phyloP scores from a whole-genome alignment of 2,329 filamentous ascomycete species.

The Plectosphaerella plurivora region DNA sequence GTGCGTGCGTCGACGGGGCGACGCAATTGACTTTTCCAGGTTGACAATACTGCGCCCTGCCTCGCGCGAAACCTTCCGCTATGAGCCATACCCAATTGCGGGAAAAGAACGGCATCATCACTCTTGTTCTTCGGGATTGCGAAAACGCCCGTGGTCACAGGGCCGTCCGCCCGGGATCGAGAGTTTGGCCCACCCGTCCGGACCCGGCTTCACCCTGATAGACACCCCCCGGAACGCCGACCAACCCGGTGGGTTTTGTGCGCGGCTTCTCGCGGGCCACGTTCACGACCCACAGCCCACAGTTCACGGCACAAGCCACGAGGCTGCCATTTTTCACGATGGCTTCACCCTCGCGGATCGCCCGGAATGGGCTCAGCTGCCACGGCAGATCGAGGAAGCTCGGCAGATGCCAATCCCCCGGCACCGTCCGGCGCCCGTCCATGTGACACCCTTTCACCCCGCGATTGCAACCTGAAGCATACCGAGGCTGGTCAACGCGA shows the following conservation, averaged over 20 bases:
- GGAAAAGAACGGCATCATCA: neutral
- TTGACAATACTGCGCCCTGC: neutral
- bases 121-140: neutral
- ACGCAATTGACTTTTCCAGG: neutral
- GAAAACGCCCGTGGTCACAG: neutral
- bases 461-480: too few species aligned
- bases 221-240: neutral
- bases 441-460: too few species aligned
- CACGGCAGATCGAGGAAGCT: too few species aligned
- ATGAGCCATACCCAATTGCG: neutral
- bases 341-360: neutral
- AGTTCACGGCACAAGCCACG: neutral
- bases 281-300: neutral
- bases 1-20: neutral
- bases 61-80: neutral
- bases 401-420: too few species aligned
- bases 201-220: neutral
- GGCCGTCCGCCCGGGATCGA: neutral
- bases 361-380: too few species aligned
- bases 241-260: neutral
- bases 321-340: constrained; percentile 1
- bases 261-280: neutral
- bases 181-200: neutral
- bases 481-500: too few species aligned
- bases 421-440: too few species aligned